A percentile compares a stretch with the other conserved stretches of the same genome.
Evolutionary conservation across 805 yeast genomes (phyloP).

Genomic region (Candida ficus): DNA sequence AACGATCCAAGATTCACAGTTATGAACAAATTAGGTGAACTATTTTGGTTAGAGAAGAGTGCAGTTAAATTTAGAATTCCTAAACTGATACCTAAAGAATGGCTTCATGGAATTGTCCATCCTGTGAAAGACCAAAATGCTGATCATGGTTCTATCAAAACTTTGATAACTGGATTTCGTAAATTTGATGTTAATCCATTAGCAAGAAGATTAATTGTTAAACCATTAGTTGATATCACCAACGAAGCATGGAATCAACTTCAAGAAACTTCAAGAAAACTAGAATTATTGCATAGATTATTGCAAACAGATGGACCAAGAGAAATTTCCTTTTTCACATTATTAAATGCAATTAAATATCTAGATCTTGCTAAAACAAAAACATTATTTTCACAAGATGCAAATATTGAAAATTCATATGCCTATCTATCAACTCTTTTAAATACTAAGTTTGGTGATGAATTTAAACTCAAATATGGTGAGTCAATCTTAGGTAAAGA

Average conservation of each 20-base stretch:
- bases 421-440: slow-evolving; percentile 19
- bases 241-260: slow-evolving; percentile 35
- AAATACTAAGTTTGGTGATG: slow-evolving; percentile 19
- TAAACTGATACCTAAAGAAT: slow-evolving; percentile 36
- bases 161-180: slow-evolving; percentile 23
- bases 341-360: slow-evolving; percentile 30
- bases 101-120: slow-evolving; percentile 27
- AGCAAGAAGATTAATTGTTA: slow-evolving; percentile 29
- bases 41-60: slow-evolving; percentile 42
- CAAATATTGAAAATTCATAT: slow-evolving; percentile 25
- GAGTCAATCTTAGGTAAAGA: slow-evolving; percentile 16
- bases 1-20: slow-evolving; percentile 54
- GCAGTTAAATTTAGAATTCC: slow-evolving; percentile 52
- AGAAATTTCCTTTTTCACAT: slow-evolving; percentile 33
- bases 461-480: slow-evolving; percentile 23
- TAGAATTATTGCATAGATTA: slow-evolving; percentile 41
- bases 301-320: slow-evolving; percentile 38
- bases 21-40: slow-evolving; percentile 51
- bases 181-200: slow-evolving; percentile 28
- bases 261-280: slow-evolving; percentile 34
- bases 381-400: slow-evolving; percentile 10
- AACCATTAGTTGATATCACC: slow-evolving; percentile 34
- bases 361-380: slow-evolving; percentile 28
- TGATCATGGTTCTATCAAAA: slow-evolving; percentile 28
- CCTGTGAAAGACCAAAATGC: slow-evolving; percentile 10